Evolutionary conservation across 306 rosid species (phyloP).

Genomic region (Casuarina equisetifolia): DNA sequence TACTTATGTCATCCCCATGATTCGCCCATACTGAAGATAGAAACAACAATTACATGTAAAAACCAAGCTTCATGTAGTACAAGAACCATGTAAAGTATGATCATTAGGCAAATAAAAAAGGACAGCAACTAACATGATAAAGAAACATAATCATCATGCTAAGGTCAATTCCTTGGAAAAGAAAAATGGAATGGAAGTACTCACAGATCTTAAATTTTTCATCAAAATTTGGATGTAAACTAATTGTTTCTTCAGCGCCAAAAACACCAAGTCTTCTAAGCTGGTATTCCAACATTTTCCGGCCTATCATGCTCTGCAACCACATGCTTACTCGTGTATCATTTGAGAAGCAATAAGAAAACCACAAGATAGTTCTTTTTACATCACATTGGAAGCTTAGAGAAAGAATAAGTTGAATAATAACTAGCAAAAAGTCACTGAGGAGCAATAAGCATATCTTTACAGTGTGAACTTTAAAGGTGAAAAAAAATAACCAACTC

Average conservation of each 20-base stretch:
- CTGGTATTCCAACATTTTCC: conserved; percentile 85
- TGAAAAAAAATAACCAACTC: background rate
- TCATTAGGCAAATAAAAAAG: conserved; percentile 18
- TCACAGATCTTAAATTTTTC: conserved; percentile 77
- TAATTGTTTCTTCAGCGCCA: conserved; percentile 94
- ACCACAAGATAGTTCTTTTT: conserved; percentile 16
- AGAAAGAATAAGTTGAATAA: background rate
- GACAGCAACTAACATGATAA: conserved; percentile 1
- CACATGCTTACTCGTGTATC: conserved; percentile 20
- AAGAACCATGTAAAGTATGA: conserved; percentile 16
- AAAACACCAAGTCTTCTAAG: conserved; percentile 92
- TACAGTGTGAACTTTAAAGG: background rate
- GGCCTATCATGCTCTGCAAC: conserved; percentile 92
- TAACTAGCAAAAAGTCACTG: background rate
- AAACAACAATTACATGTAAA: conserved; percentile 21
- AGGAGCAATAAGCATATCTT: background rate
- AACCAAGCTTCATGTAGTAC: conserved; percentile 24
- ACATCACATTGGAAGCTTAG: background rate
- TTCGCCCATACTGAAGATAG: conserved; percentile 89
- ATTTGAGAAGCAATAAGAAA: background rate
- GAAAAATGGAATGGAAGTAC: conserved; percentile 30
- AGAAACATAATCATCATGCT: conserved; percentile 1
- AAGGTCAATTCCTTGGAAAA: conserved; percentile 23
- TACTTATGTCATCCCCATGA: conserved; percentile 95
- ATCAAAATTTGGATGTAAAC: conserved; percentile 87